These are phyloP conservation scores for Botrytis medusae DNA, from an alignment of 2,329 filamentous ascomycete genomes.

Conservation along the genomic window DNA sequence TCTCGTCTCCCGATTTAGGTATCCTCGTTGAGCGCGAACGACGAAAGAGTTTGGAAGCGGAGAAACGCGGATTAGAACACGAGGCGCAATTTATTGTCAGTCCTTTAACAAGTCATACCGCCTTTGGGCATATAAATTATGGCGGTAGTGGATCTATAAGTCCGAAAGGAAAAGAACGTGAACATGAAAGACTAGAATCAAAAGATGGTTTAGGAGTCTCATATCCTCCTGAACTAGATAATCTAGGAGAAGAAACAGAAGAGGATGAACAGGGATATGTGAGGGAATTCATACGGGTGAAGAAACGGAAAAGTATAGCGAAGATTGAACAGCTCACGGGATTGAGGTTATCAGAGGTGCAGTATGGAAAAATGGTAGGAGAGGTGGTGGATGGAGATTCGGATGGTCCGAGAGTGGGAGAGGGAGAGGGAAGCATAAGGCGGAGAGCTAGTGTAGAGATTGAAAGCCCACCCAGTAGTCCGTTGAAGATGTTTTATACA, in stretches of 20 bases:
- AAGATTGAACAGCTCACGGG: constrained; percentile 22
- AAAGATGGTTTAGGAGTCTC: not conserved
- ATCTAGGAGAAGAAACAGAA: constrained; percentile 18
- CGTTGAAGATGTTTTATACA: constrained; percentile 24
- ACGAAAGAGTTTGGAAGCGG: constrained; percentile 14
- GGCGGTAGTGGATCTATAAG: not conserved
- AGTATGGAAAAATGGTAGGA: constrained; percentile 21
- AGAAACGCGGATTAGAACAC: constrained; percentile 17
- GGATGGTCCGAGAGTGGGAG: not conserved
- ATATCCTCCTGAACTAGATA: not conserved
- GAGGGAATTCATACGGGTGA: constrained; percentile 17
- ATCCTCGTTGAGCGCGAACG: constrained; percentile 7
- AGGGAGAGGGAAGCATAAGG: not conserved
- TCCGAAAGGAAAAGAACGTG: not conserved
- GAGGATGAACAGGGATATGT: constrained; percentile 13
- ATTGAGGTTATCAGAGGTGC: constrained; percentile 16
- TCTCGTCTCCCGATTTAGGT: not conserved
- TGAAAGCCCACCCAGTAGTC: constrained; percentile 21
- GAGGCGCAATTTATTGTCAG: constrained; percentile 19
- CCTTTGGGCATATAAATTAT: not conserved
- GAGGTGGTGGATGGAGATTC: constrained; percentile 7
- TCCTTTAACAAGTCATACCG: constrained; percentile 11
- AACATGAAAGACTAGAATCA: not conserved
- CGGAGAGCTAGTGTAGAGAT: constrained; percentile 9
- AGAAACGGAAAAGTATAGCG: constrained; percentile 21